Conservation (phyloP, 228 moss, liverwort and hornwort species). For the Sphagnum magellanicum region DNA sequence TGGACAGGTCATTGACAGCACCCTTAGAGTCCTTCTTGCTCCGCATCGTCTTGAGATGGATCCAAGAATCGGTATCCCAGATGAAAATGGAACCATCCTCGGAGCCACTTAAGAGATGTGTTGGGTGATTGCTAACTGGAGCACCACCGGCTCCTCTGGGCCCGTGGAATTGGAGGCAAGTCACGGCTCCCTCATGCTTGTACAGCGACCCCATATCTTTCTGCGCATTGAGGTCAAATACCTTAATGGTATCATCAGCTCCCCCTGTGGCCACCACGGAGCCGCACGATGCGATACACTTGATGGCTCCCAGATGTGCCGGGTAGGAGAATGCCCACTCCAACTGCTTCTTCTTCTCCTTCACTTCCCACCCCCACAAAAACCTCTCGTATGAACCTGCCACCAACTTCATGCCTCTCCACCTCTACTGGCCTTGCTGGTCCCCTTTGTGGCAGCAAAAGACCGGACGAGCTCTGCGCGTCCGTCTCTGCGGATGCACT, state of each 20-base stretch:
- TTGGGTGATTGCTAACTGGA: conserved; percentile 43
- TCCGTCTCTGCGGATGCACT: too few relatives aligned
- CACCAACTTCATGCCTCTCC: conserved; percentile 71
- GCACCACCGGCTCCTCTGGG: conserved; percentile 19
- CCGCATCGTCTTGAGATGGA: conserved; percentile 71
- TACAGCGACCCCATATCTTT: conserved; percentile 89
- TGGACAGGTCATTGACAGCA: conserved; percentile 67
- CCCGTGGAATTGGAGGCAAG: conserved; percentile 72
- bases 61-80: conserved; percentile 96
- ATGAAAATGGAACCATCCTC: conserved; percentile 89
- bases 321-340: conserved; percentile 75
- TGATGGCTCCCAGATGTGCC: conserved; percentile 78
- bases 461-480: too few relatives aligned
- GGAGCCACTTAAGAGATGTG: conserved; percentile 78
- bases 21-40: conserved; percentile 69
- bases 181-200: conserved; percentile 78
- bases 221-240: conserved; percentile 75
- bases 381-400: conserved; percentile 96
- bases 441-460: too few relatives aligned
- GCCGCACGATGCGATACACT: conserved; percentile 73
- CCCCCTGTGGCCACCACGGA: conserved; percentile 83
- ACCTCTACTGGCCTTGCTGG: too few relatives aligned
- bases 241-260: conserved; percentile 80
- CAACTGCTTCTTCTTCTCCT: conserved; percentile 45
- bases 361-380: conserved; percentile 87